Conservation (phyloP, 306 rosid species). For the Medicago truncatula region MtrunA17r5.0-ANR NC_053044.1:49971001-49971500, state of each 20-base stretch:
- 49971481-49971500: too few species aligned
- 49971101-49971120: neutral
- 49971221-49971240: constrained; percentile 20
- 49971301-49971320: neutral
- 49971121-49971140: neutral
- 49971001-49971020: neutral
- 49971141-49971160: neutral
- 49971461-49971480: too few species aligned
- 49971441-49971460: neutral
- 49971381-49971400: constrained; percentile 54
- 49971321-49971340: neutral
- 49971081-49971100: neutral
- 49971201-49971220: neutral
- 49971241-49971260: neutral
- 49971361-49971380: neutral
- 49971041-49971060: neutral
- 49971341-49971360: neutral
- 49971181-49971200: neutral
- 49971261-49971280: neutral
- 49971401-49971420: neutral
- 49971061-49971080: neutral
- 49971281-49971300: neutral
- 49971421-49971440: neutral
- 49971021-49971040: neutral
- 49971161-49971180: too few species aligned